Conservation (phyloP, 163 green algal species). For the Scenedesmus sp. region DNA sequence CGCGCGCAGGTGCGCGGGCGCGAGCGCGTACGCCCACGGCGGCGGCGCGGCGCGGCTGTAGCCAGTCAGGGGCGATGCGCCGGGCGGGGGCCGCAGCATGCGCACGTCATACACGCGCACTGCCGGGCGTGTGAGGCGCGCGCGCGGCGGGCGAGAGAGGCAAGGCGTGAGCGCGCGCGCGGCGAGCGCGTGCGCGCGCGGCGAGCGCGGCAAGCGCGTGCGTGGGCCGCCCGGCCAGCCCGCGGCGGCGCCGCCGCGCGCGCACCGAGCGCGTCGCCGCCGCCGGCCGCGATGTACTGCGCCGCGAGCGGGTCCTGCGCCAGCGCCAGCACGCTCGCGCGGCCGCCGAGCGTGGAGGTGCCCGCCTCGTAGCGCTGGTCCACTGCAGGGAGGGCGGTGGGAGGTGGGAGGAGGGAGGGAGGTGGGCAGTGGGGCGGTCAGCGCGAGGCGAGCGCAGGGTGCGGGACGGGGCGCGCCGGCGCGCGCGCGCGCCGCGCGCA, state of each 20-base stretch:
- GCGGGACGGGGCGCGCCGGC: no score
- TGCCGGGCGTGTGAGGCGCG: no score
- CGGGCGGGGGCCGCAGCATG: constrained; percentile 32
- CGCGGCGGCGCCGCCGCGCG: no score
- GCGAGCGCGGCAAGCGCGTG: no score
- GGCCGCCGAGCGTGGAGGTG: neutral
- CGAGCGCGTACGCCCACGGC: constrained; percentile 27
- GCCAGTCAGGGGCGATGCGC: neutral
- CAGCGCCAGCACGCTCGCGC: constrained; percentile 25
- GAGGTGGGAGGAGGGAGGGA: neutral
- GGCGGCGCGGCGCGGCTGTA: constrained; percentile 21
- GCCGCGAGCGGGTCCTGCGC: constrained; percentile 32
- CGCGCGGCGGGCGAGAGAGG: no score
- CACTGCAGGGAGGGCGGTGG: constrained; percentile 28
- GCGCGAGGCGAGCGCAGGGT: neutral
- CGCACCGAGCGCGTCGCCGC: constrained; percentile 39
- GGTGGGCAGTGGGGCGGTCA: neutral
- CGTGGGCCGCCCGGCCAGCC: no score
- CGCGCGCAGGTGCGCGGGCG: neutral
- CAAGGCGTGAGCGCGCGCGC: no score
- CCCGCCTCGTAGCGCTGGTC: constrained; percentile 33
- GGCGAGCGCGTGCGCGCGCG: no score
- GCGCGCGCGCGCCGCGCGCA: no score
- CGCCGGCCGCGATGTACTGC: constrained; percentile 43
- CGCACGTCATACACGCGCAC: constrained; percentile 47